Evolutionary conservation across 176 grass and related monocot species (phyloP).

Genomic region (Themeda triandra): DNA sequence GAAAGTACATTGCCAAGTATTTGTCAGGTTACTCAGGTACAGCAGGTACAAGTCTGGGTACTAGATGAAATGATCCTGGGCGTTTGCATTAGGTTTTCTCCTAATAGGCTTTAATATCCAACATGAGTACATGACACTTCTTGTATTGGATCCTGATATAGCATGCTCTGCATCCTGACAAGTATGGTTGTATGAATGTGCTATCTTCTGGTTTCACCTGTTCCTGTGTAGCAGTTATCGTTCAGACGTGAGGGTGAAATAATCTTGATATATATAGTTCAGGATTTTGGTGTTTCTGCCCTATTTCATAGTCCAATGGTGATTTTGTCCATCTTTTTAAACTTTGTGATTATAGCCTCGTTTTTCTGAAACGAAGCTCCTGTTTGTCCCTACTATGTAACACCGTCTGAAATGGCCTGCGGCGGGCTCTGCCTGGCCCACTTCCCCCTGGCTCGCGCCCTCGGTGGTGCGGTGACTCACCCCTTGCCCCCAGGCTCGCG

Average conservation of each 20-base stretch:
- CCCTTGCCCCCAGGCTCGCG: too few relatives aligned
- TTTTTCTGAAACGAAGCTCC: too few relatives aligned
- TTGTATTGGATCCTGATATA: constrained; percentile 13
- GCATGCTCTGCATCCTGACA: constrained; percentile 8
- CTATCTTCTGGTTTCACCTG: neutral
- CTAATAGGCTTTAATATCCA: neutral
- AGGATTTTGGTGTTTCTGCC: too few relatives aligned
- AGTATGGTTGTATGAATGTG: constrained; percentile 13
- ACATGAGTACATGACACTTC: neutral
- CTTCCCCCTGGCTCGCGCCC: too few relatives aligned
- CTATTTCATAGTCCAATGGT: too few relatives aligned
- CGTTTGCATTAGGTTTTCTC: neutral
- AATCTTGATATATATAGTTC: too few relatives aligned
- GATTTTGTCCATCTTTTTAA: too few relatives aligned
- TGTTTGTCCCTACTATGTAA: too few relatives aligned
- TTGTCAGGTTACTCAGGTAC: neutral
- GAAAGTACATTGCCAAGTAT: constrained; percentile 34
- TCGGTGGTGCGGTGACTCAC: too few relatives aligned
- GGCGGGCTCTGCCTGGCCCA: too few relatives aligned
- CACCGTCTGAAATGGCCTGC: too few relatives aligned
- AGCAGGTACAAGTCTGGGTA: constrained; percentile 4
- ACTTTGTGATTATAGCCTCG: too few relatives aligned
- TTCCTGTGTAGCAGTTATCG: neutral
- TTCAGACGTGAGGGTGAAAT: neutral
- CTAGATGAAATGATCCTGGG: neutral